Evolutionary conservation across 768 basidiomycete genomes (phyloP).

Genomic region (Vararia minispora): DNA sequence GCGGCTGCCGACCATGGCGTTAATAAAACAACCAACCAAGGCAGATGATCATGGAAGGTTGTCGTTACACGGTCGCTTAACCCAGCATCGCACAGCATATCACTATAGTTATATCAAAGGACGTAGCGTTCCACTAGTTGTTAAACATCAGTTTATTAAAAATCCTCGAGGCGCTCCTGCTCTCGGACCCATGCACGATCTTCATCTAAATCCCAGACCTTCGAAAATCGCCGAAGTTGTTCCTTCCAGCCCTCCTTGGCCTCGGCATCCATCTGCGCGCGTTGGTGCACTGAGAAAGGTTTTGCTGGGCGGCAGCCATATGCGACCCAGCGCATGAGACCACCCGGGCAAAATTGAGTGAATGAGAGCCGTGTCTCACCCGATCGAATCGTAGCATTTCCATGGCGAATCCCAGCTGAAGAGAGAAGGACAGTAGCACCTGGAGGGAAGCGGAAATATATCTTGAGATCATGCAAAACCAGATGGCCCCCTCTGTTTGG

Average conservation of each 20-base stretch:
- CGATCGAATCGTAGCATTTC: conserved; percentile 10
- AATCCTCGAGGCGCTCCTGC: too few relatives aligned
- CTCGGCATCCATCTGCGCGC: neutral
- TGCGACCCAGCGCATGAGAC: conserved; percentile 6
- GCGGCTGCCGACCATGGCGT: too few relatives aligned
- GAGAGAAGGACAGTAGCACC: conserved; percentile 12
- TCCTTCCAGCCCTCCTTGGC: neutral
- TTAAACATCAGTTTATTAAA: too few relatives aligned
- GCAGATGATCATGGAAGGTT: too few relatives aligned
- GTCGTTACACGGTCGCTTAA: too few relatives aligned
- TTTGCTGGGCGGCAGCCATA: conserved; percentile 1
- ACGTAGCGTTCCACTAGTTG: too few relatives aligned
- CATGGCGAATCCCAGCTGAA: conserved; percentile 12
- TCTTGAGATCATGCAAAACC: conserved; percentile 9
- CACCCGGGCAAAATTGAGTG: conserved; percentile 7
- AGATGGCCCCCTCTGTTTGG: conserved; percentile 12
- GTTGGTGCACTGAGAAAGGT: neutral
- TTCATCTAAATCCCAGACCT: neutral
- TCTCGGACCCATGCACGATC: neutral
- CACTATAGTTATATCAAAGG: too few relatives aligned
- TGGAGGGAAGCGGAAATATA: conserved; percentile 14
- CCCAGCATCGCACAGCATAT: too few relatives aligned
- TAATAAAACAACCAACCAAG: too few relatives aligned
- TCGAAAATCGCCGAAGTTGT: neutral
- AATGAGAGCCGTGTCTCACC: conserved; percentile 6